Base-by-base conservation (phyloP, 257 asterid genomes). In the Solanum rostratum region DNA sequence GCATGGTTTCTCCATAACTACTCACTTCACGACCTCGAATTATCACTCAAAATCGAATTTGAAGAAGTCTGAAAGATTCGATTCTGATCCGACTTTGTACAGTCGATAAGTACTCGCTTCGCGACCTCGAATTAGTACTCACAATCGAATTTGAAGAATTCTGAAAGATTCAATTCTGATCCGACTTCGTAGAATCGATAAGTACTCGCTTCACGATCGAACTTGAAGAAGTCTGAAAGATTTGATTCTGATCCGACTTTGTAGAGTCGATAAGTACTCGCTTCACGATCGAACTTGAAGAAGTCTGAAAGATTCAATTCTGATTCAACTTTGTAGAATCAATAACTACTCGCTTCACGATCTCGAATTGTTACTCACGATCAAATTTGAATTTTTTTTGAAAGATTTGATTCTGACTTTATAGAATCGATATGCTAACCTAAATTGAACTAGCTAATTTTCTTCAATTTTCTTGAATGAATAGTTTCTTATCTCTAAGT, bases 1-100 rank as follows among this genome's bases (percentile, higher is more conserved):
- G 14, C 79, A 81, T 19, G 76, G 74, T 66, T 87, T 89, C 88
- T 89, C 90, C 90, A 89, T 89, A 27, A 69, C 50, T 10, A 37
- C 74, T 30, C 78, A 4, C 3, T 37, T 8, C 14, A 33, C 27
- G 50, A 30, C 14, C 24, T 16, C 3, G 1, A 66, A 55, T 55
- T 55, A 20, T 19, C 19, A 55, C 20, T 55, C 62, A 55, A 13
- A 6, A 55, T 20, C 0, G 6, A 55, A 55, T 55, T 55, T 9
- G 0, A 0, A 20, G 8, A 59, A 27, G 0, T 2, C 0, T 0
- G 3, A 20, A 55, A 55, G 2, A 20, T 55, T 59, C 13, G 5
- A 59, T 59, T 4, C 33, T 59, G 5, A 59, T 4, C 33, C n/a
- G 5, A 59, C 30, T 59, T 59, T 0, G 52, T 59, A 10, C 29